These are phyloP conservation scores for Psidium guajava DNA, from an alignment of 345 rosid species.

Conservation along the genomic window DNA sequence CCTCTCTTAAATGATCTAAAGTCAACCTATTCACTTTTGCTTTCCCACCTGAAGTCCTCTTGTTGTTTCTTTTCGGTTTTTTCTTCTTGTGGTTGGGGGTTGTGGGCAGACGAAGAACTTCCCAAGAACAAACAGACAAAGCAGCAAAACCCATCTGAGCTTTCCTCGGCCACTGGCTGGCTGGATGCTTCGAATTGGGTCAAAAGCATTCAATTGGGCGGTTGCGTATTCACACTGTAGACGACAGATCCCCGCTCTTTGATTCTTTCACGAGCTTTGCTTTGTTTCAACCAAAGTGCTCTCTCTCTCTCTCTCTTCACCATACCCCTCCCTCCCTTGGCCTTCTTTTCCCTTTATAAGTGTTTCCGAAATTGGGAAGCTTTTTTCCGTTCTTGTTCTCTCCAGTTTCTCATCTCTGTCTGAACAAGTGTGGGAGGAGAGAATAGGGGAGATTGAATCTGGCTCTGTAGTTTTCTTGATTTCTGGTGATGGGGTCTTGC, in stretches of 20 bases:
- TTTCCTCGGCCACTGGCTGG: background rate
- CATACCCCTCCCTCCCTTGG: background rate
- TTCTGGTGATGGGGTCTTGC: constrained; percentile 58
- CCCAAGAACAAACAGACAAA: background rate
- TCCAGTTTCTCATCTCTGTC: background rate
- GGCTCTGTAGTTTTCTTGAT: background rate
- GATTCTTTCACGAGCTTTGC: background rate
- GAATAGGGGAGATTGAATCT: background rate
- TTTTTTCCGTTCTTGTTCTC: background rate
- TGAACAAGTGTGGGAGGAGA: background rate
- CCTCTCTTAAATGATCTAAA: background rate
- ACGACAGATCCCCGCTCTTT: background rate
- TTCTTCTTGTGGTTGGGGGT: background rate
- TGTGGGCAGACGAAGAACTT: background rate
- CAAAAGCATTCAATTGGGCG: background rate
- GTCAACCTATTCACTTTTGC: background rate
- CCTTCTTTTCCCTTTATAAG: background rate
- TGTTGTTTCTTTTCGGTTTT: background rate
- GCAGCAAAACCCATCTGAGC: background rate
- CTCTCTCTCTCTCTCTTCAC: background rate
- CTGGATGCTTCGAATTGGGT: background rate
- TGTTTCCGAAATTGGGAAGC: background rate
- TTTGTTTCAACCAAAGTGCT: background rate
- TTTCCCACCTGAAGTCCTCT: background rate
- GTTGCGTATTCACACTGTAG: background rate